A percentile compares a stretch with the other conserved stretches of the same genome.
Conservation (phyloP, 176 grass and related monocot genomes). For the Carex scoparia region DNA sequence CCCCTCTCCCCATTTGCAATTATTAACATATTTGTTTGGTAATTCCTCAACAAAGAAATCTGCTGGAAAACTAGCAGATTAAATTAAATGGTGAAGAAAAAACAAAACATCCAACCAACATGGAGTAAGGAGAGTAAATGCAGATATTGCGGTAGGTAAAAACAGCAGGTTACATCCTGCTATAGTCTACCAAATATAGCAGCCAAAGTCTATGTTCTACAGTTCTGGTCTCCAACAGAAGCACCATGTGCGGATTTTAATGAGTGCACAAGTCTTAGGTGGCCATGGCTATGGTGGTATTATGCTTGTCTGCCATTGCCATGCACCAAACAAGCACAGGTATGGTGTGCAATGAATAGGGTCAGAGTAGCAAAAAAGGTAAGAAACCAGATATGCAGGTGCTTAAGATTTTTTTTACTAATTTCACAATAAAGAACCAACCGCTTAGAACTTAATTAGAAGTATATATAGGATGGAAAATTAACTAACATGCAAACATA, state of each 20-base stretch:
- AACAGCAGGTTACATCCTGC: constrained; percentile 13
- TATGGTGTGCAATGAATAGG: neutral
- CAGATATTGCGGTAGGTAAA: neutral
- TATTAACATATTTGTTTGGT: neutral
- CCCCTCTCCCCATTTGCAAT: neutral
- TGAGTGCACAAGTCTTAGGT: constrained; percentile 15
- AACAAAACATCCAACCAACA: neutral
- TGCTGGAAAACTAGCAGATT: neutral
- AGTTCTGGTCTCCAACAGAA: constrained; percentile 5
- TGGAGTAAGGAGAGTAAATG: constrained; percentile 5
- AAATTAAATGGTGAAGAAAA: neutral
- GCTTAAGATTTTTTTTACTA: neutral
- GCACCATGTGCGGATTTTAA: constrained; percentile 17
- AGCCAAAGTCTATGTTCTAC: constrained; percentile 14
- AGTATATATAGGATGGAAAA: neutral
- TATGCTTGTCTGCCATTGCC: constrained; percentile 11
- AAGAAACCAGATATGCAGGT: neutral
- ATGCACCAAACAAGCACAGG: constrained; percentile 6
- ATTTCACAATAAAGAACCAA: neutral
- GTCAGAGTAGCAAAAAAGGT: neutral
- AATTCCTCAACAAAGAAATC: neutral
- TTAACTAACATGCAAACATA: neutral
- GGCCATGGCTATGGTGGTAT: neutral
- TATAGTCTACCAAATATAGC: neutral
- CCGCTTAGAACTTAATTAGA: neutral